A percentile compares a stretch with the other conserved stretches of the same genome.
Evolutionary conservation across 2,329 filamentous ascomycete species (phyloP).

Genomic region (Gnomoniopsis smithogilvyi): DNA sequence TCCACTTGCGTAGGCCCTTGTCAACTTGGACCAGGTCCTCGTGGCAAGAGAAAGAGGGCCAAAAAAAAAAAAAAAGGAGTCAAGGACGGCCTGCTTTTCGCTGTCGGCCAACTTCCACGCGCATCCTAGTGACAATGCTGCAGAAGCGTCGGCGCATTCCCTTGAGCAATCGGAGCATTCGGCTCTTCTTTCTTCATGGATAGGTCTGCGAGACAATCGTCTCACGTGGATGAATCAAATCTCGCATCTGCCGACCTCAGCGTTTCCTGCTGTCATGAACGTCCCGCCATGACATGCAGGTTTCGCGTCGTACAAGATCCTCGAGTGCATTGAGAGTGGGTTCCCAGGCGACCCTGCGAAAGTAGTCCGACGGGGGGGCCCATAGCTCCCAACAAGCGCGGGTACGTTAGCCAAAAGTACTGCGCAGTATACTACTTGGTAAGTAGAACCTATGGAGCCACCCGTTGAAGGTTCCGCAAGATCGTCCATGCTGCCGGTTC

Average conservation of each 20-base stretch:
- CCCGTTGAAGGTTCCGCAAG: constrained; percentile 6
- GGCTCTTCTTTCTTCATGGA: not conserved
- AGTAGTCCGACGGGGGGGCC: constrained; percentile 12
- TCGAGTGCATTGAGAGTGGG: constrained; percentile 16
- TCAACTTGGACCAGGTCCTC: constrained; percentile 1
- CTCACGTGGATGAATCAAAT: not conserved
- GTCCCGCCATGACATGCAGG: constrained; percentile 12
- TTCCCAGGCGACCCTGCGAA: constrained; percentile 15
- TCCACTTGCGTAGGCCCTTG: constrained; percentile 3
- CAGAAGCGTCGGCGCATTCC: not conserved
- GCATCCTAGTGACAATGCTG: not conserved
- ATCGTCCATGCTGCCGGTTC: constrained; percentile 15
- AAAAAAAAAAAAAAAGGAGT: not conserved
- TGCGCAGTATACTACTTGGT: no score
- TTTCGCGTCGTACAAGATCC: constrained; percentile 17
- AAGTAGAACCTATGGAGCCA: constrained; percentile 14
- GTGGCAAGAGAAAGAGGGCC: not conserved
- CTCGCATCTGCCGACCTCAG: not conserved
- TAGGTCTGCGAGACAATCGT: not conserved
- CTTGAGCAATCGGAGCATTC: not conserved
- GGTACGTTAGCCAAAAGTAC: constrained; percentile 15
- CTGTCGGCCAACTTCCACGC: constrained; percentile 12
- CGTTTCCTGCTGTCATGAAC: constrained; percentile 3
- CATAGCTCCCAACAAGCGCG: constrained; percentile 7
- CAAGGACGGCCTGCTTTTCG: not conserved